Evolutionary conservation across 139 green algal genomes (phyloP), one percentile per base, ranked within the genome.

Genomic region (Mesostigma viride): DNA sequence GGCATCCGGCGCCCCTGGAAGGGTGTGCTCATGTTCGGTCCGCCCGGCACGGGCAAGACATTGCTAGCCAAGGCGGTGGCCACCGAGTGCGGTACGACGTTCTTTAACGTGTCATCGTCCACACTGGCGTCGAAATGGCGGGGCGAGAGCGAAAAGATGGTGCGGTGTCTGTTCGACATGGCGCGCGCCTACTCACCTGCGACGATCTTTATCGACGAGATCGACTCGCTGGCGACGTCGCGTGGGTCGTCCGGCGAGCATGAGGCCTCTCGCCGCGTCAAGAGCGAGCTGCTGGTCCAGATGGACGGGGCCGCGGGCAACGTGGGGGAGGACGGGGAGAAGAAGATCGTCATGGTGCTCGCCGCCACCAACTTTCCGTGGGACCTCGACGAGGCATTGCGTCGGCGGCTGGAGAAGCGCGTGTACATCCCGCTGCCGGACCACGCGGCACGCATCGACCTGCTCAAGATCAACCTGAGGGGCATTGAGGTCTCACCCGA

Each of bases 351-450:
- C 45, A 94, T 97, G 88, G 86, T 97, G 59, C 82, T 97, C 46
- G 91, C 89, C 0, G 90, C 91, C 48, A 97, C 91, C 44, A 97
- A 97, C 83, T 95, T 92, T 74, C 91, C 91, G 2, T 95, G 89
- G 90, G 87, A 96, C 75, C 84, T 97, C 17, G 90, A 96, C 56
- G 90, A 96, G 75, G 90, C 89, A 3, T 78, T 96, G 76, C 72
- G 86, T 57, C 76, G 90, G 33, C 79, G 90, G 11, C 70, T 96
- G 60, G 89, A 95, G 81, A 97, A 97, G 83, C 83, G 91, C 45
- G 89, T 97, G 57, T 96, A 95, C 81, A 96, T 97, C 77, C 84
- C 87, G 1, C 84, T 97, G 64, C 91, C 91, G 3, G 78, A 59
- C 5, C 5, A 44, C 2, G 72, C 78, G 3, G 87, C 90, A 70